Evolutionary conservation across 345 rosid genomes (phyloP).

Genomic region (Heritiera fomes): DNA sequence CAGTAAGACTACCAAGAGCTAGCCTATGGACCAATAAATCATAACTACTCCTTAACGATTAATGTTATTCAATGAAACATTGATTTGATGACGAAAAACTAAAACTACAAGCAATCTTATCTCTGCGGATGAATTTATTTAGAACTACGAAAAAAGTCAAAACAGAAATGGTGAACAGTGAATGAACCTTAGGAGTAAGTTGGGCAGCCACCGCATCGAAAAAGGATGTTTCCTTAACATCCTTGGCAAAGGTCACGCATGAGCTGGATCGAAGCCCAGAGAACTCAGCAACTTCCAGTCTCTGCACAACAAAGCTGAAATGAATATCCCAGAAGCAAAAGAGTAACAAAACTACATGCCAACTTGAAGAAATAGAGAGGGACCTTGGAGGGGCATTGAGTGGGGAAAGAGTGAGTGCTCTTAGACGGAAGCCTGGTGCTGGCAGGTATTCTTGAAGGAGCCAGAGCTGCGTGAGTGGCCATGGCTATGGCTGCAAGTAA

Average conservation of each 20-base stretch:
- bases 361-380: neutral
- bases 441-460: conserved; percentile 74
- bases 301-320: conserved; percentile 40
- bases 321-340: conserved; percentile 3
- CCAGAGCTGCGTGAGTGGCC: conserved; percentile 94
- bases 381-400: conserved; percentile 83
- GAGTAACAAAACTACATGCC: conserved; percentile 14
- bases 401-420: conserved; percentile 56
- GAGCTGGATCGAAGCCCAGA: conserved; percentile 62
- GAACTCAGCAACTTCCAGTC: conserved; percentile 71
- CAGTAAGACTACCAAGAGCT: neutral
- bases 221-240: conserved; percentile 57
- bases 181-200: conserved; percentile 62
- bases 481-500: conserved; percentile 35
- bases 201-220: conserved; percentile 73
- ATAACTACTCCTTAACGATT: neutral
- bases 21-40: neutral
- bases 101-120: neutral
- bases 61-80: neutral
- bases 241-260: conserved; percentile 38
- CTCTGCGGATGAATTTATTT: neutral
- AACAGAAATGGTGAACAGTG: neutral
- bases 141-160: neutral
- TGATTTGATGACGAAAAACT: neutral
- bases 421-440: conserved; percentile 60